A percentile compares a stretch with the other conserved stretches of the same genome.
Evolutionary conservation across 345 rosid genomes (phyloP).

Genomic region (Euphorbia pulcherrima): DNA sequence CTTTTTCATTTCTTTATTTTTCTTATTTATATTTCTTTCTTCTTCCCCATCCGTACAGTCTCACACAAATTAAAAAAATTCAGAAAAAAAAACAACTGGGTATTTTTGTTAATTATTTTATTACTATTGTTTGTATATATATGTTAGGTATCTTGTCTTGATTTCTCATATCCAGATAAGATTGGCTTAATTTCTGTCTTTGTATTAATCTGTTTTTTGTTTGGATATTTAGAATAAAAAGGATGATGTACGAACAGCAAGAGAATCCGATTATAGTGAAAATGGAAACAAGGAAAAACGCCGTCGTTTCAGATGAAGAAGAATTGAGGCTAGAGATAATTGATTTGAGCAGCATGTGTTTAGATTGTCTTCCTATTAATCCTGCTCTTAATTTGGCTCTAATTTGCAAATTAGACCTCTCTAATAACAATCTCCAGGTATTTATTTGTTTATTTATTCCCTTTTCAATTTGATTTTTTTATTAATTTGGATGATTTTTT

Average conservation of each 20-base stretch:
- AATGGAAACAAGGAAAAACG: slow-evolving; percentile 16
- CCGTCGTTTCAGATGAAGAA: slow-evolving; percentile 5
- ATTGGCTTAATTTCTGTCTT: not conserved
- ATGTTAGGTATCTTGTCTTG: too few relatives aligned
- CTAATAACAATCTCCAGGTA: slow-evolving; percentile 85
- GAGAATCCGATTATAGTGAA: slow-evolving; percentile 16
- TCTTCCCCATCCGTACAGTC: slow-evolving; percentile 14
- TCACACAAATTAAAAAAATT: not conserved
- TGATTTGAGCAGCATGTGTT: slow-evolving; percentile 46
- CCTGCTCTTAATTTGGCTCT: slow-evolving; percentile 54
- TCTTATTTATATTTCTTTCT: not conserved
- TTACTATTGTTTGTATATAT: not conserved
- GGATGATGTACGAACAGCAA: slow-evolving; percentile 39
- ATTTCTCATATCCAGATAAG: too few relatives aligned
- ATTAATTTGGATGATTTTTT: not conserved
- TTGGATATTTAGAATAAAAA: not conserved
- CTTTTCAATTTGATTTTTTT: not conserved
- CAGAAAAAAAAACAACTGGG: not conserved
- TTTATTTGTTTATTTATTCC: too few relatives aligned
- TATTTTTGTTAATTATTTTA: not conserved
- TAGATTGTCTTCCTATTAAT: slow-evolving; percentile 52
- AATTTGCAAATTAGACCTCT: slow-evolving; percentile 70
- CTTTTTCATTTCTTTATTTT: slow-evolving; percentile 5
- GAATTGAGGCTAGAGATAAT: slow-evolving; percentile 34
- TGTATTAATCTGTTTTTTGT: not conserved